Evolutionary conservation across 768 basidiomycete genomes (phyloP).

Genomic region (Psilocybe cyanescens): DNA sequence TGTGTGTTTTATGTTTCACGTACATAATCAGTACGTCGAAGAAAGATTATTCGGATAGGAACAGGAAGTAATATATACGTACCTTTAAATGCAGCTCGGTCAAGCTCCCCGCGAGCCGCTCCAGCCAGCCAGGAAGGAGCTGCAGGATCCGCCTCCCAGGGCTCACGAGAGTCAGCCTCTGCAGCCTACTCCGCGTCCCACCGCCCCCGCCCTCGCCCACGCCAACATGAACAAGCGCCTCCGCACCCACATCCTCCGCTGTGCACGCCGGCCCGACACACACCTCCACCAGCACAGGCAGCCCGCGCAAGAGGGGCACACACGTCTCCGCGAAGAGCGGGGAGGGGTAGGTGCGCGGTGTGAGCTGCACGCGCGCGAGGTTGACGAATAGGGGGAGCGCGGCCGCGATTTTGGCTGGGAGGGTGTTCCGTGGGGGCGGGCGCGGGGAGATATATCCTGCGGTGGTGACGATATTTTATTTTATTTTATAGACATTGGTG

Average conservation of each 20-base stretch:
- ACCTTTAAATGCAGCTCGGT: constrained; percentile 24
- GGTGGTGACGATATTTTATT: too few species aligned
- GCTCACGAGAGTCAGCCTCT: constrained; percentile 33
- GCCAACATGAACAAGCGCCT: constrained; percentile 27
- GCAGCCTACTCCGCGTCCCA: constrained; percentile 21
- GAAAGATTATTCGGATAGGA: too few species aligned
- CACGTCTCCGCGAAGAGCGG: constrained; percentile 33
- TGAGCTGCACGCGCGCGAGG: constrained; percentile 35
- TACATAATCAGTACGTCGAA: too few species aligned
- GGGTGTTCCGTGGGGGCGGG: constrained; percentile 32
- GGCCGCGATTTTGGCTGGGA: constrained; percentile 28
- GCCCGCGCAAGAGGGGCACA: constrained; percentile 26
- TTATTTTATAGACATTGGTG: too few species aligned
- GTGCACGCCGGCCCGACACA: constrained; percentile 40
- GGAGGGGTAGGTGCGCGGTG: constrained; percentile 36
- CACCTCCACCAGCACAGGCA: constrained; percentile 29
- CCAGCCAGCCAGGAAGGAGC: constrained; percentile 49
- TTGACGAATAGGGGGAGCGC: constrained; percentile 36
- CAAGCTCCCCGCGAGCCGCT: constrained; percentile 27
- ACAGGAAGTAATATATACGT: not conserved
- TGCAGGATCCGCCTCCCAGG: constrained; percentile 46
- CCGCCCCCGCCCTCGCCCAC: not conserved
- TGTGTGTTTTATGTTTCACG: too few species aligned
- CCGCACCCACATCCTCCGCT: constrained; percentile 30
- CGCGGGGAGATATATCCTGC: constrained; percentile 30